These are phyloP conservation scores for Aureobasidium sp. DNA, from an alignment of 2,329 filamentous ascomycete genomes.

Conservation along the genomic window DNA sequence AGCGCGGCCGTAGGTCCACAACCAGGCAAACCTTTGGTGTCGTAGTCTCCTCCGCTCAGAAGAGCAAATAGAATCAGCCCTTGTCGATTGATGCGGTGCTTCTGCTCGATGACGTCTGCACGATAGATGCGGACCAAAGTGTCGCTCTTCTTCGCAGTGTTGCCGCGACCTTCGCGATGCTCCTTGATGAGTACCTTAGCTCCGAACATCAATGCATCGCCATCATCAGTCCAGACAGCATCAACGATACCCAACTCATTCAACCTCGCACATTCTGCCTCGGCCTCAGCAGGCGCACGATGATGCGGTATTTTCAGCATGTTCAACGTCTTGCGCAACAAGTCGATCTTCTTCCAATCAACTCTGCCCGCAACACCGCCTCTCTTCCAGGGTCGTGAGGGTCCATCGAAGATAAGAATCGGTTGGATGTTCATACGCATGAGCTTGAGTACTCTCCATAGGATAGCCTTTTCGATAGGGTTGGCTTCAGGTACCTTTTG, in stretches of 20 bases:
- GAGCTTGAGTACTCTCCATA: slow-evolving; percentile 39
- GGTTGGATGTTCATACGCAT: slow-evolving; percentile 45
- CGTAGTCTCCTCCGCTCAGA: slow-evolving; percentile 37
- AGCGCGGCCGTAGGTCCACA: slow-evolving; percentile 31
- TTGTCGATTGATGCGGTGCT: slow-evolving; percentile 29
- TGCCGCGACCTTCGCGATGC: slow-evolving; percentile 18
- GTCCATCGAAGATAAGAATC: slow-evolving; percentile 50
- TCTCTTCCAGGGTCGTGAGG: slow-evolving; percentile 35
- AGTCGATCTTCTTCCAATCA: slow-evolving; percentile 27
- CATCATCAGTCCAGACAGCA: slow-evolving; percentile 44
- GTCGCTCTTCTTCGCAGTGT: slow-evolving; percentile 18
- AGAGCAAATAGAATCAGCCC: slow-evolving; percentile 36
- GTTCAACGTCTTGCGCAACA: slow-evolving; percentile 33
- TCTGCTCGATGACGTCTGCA: slow-evolving; percentile 24
- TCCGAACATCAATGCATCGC: slow-evolving; percentile 43
- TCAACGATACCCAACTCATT: slow-evolving; percentile 40
- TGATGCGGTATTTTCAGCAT: slow-evolving; percentile 37
- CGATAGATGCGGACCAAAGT: slow-evolving; percentile 29
- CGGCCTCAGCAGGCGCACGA: slow-evolving; percentile 41
- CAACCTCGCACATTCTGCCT: slow-evolving; percentile 42
- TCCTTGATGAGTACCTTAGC: slow-evolving; percentile 35
- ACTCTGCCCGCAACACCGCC: slow-evolving; percentile 26
- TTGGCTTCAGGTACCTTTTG: slow-evolving; percentile 32
- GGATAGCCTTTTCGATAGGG: slow-evolving; percentile 36
- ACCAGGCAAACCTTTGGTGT: slow-evolving; percentile 28